Evolutionary conservation across 345 rosid genomes (phyloP).

Genomic region (Arabis hirsuta): DNA sequence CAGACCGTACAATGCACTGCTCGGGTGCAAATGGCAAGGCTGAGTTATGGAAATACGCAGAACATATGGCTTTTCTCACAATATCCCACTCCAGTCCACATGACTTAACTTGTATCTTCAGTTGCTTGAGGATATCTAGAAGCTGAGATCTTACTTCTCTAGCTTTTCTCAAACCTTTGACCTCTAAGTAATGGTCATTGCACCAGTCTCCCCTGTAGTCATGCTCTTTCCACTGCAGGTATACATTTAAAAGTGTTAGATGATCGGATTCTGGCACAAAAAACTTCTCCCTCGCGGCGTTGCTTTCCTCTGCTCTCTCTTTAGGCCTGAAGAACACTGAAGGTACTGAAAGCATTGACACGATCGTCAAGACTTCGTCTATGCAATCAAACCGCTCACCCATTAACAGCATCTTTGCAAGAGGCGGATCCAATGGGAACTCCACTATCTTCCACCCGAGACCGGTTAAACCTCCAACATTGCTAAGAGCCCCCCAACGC

Average conservation of each 20-base stretch:
- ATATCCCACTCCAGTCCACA: conserved; percentile 80
- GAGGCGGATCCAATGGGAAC: conserved; percentile 96
- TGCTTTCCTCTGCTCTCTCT: conserved; percentile 93
- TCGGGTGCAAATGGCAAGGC: conserved; percentile 96
- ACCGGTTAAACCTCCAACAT: conserved; percentile 82
- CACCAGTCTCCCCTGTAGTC: conserved; percentile 98
- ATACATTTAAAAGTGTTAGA: conserved; percentile 77
- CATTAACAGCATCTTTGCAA: conserved; percentile 97
- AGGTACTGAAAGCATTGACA: conserved; percentile 98
- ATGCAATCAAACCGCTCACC: conserved; percentile 80
- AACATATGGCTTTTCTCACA: conserved; percentile 81
- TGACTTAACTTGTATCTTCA: conserved; percentile 77
- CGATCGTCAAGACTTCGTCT: conserved; percentile 93
- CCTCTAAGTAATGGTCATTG: conserved; percentile 79
- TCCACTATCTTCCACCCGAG: conserved; percentile 99
- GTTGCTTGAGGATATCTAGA: conserved; percentile 80
- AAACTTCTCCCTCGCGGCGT: conserved; percentile 86
- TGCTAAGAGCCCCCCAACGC: conserved; percentile 92
- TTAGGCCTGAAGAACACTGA: conserved; percentile 96
- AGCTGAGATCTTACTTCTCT: conserved; percentile 97
- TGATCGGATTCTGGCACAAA: conserved; percentile 97
- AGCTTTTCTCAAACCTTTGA: conserved; percentile 83
- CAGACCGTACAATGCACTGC: conserved; percentile 88
- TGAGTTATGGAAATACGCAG: conserved; percentile 95
- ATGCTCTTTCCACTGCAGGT: conserved; percentile 92